Evolutionary conservation across 208 protist species (phyloP), one percentile per base, ranked within the genome.

Genomic region (Crithidia acanthocephali): DNA sequence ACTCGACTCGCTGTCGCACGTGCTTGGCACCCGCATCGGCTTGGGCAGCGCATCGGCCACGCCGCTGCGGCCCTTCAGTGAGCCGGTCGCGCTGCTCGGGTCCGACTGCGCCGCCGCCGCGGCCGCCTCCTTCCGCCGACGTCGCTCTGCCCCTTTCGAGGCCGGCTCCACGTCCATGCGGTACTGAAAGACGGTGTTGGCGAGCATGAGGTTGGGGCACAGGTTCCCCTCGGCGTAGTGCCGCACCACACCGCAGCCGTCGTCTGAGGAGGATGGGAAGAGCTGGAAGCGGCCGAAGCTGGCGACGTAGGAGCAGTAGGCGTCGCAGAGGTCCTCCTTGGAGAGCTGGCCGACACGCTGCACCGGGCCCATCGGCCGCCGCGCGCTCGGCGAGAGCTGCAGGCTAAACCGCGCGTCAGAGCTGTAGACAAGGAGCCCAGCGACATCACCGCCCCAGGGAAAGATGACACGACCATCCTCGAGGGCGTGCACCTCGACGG

Each of bases 371-470:
- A 86, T 52, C 8, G 47, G 62, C 9, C 66, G 79, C 15, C 79
- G 75, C 2, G 33, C n/a, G 27, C n/a, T 59, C 18, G 83, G 48
- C n/a, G 77, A 59, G n/a, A 92, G 58, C 62, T 94, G 92, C 64
- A 94, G 62, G n/a, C 84, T 80, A 66, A 85, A 93, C 35, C 74
- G 52, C 2, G 80, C 85, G 25, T 62, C 69, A 10, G 72, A 33
- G 18, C 67, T 71, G 76, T 94, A 93, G 25, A 88, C 67, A 15
- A 94, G 87, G 37, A 91, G 25, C 16, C 92, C 92, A 11, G 55
- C 53, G 0, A 96, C 87, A 20, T 86, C 78, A 10, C 86, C 80
- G 11, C 92, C 92, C 92, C 92, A 96, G 15, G 92, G 92, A 37
- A 89, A 95, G 50, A 83, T 80, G 25, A 96, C 76, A 22, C 83